phyloP scores from a whole-genome alignment of 352 stramenopile genomes.

The Phytopythium vexans region DNA sequence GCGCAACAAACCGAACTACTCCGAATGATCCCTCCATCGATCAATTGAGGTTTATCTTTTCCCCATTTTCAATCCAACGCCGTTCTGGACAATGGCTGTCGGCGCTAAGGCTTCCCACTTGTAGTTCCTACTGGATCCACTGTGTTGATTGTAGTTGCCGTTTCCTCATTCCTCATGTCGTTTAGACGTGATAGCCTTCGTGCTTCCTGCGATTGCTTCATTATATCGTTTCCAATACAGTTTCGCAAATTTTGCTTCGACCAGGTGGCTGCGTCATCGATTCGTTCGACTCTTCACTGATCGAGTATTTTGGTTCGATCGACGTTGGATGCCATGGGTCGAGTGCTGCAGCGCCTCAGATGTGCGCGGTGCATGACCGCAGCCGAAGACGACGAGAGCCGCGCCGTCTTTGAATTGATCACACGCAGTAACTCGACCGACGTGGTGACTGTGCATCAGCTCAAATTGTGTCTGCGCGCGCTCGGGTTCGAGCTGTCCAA shows the following conservation, averaged over 20 bases:
- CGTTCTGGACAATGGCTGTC: neutral
- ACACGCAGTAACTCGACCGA: slow-evolving; percentile 2
- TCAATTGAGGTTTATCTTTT: neutral
- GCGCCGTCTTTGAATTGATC: slow-evolving; percentile 18
- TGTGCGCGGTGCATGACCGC: slow-evolving; percentile 9
- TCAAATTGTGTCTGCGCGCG: slow-evolving; percentile 29
- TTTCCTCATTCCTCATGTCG: neutral
- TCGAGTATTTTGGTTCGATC: neutral
- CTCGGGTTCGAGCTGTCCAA: slow-evolving; percentile 21
- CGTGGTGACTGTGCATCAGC: slow-evolving; percentile 22
- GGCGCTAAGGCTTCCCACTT: no score
- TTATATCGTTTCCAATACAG: no score
- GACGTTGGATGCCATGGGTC: neutral
- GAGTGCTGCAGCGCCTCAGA: slow-evolving; percentile 1
- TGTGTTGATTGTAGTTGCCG: neutral
- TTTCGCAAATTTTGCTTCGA: neutral
- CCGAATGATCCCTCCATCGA: no score
- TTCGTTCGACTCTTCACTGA: neutral
- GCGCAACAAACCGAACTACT: no score
- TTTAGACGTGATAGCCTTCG: no score
- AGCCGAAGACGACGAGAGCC: slow-evolving; percentile 22
- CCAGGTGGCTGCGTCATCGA: neutral
- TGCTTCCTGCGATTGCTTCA: no score
- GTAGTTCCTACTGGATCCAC: no score
- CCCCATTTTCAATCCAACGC: neutral